Percentiles rank a stretch among this genome's conserved stretches.
These are phyloP conservation scores for Claviceps africana DNA, from an alignment of 2,329 filamentous ascomycete genomes.

Conservation along the genomic window DNA sequence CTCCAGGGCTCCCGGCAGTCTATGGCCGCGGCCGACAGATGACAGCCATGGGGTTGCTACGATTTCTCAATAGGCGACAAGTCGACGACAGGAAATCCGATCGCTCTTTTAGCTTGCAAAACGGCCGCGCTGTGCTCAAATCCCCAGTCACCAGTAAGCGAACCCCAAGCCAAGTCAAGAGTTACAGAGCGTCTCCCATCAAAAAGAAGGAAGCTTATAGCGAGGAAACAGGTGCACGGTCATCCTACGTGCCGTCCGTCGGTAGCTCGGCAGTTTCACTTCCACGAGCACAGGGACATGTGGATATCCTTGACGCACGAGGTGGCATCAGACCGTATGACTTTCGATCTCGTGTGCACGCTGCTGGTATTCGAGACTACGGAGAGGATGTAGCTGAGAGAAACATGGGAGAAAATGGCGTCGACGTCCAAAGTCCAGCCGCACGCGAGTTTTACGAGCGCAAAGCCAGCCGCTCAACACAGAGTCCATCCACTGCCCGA, in stretches of 20 bases:
- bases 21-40: constrained; percentile 1
- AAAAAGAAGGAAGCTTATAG: not conserved
- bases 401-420: constrained; percentile 29
- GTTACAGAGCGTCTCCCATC: too few species aligned
- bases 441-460: constrained; percentile 19
- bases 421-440: constrained; percentile 17
- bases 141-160: constrained; percentile 1
- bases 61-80: constrained; percentile 3
- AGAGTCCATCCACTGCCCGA: constrained; percentile 4
- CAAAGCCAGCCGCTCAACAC: not conserved
- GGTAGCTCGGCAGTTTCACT: not conserved
- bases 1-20: not conserved
- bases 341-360: constrained; percentile 31
- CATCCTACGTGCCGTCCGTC: not conserved
- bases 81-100: not conserved
- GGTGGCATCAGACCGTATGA: constrained; percentile 28
- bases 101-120: not conserved
- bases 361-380: constrained; percentile 35
- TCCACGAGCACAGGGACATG: not conserved
- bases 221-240: not conserved
- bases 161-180: not conserved
- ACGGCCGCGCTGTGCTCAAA: not conserved
- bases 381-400: constrained; percentile 48
- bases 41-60: constrained; percentile 4
- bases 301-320: constrained; percentile 15